Conservation (phyloP, 352 stramenopile species). For the Pelagophyceae sp. region DNA sequence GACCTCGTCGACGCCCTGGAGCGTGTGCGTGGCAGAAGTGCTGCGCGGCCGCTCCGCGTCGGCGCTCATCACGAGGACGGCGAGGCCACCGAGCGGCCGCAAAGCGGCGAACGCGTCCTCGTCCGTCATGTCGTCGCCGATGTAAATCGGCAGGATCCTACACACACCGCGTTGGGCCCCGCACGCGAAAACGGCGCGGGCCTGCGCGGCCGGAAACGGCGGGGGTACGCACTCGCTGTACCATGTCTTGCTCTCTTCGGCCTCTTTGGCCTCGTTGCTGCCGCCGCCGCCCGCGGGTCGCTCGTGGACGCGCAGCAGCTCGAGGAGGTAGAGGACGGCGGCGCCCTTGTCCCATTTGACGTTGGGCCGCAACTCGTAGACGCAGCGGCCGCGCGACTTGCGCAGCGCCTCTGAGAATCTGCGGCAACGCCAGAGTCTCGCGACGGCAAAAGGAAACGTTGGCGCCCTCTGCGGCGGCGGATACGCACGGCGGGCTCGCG, state of each 20-base stretch:
- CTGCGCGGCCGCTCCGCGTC: background rate
- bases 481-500: background rate
- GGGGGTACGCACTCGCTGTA: too few relatives aligned
- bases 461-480: too few relatives aligned
- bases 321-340: constrained; percentile 62
- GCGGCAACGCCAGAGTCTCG: too few relatives aligned
- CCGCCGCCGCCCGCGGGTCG: background rate
- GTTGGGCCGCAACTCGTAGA: constrained; percentile 70
- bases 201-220: background rate
- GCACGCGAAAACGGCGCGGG: background rate
- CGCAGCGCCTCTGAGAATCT: constrained; percentile 31
- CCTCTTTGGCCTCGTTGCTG: too few relatives aligned
- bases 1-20: background rate
- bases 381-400: constrained; percentile 67
- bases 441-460: too few relatives aligned
- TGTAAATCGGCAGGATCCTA: constrained; percentile 76
- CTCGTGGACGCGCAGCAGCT: constrained; percentile 41
- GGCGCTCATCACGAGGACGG: background rate
- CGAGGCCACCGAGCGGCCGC: background rate
- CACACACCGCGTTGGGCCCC: too few relatives aligned
- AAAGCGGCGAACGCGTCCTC: constrained; percentile 32
- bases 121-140: constrained; percentile 70
- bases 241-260: too few relatives aligned
- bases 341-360: constrained; percentile 78
- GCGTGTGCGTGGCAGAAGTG: background rate